Percentiles rank a stretch among this genome's conserved stretches.
These are phyloP conservation scores for Plantago rigida DNA, from an alignment of 305 asterid species.

Conservation along the genomic window DNA sequence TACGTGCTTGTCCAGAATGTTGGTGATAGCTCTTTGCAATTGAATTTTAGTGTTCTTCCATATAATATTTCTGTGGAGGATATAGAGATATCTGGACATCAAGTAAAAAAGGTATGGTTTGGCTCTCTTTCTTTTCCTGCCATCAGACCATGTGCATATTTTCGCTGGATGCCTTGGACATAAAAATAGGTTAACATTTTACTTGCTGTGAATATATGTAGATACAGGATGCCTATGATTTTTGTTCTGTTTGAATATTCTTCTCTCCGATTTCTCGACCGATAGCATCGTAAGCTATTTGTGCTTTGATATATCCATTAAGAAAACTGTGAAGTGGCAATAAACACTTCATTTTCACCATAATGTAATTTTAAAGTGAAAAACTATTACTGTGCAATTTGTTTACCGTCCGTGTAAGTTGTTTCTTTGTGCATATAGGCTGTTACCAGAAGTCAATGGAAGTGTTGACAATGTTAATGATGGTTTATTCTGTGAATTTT, in stretches of 20 bases:
- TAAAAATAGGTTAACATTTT: background rate
- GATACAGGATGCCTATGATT: too few species aligned
- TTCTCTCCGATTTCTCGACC: too few species aligned
- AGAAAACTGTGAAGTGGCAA: background rate
- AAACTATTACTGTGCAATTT: background rate
- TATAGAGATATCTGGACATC: constrained; percentile 27
- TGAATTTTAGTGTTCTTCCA: constrained; percentile 27
- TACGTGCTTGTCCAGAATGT: constrained; percentile 28
- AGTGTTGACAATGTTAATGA: too few species aligned
- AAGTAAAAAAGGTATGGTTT: constrained; percentile 39
- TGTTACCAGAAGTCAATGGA: too few species aligned
- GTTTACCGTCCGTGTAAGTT: background rate
- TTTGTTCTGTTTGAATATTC: too few species aligned
- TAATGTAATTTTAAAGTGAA: background rate
- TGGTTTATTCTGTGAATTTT: too few species aligned
- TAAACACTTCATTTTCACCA: background rate
- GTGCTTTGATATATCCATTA: too few species aligned
- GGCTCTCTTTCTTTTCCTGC: constrained; percentile 6
- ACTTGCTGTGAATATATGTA: background rate
- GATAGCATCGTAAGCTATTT: too few species aligned
- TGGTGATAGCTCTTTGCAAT: constrained; percentile 23
- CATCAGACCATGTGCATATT: background rate
- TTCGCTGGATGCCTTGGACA: background rate
- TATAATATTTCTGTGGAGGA: constrained; percentile 15
- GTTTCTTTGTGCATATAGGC: background rate